Evolutionary conservation across 352 stramenopile species (phyloP), one percentile per base, ranked within the genome.

Genomic region (Hyaloperonospora arabidopsidis): DNA sequence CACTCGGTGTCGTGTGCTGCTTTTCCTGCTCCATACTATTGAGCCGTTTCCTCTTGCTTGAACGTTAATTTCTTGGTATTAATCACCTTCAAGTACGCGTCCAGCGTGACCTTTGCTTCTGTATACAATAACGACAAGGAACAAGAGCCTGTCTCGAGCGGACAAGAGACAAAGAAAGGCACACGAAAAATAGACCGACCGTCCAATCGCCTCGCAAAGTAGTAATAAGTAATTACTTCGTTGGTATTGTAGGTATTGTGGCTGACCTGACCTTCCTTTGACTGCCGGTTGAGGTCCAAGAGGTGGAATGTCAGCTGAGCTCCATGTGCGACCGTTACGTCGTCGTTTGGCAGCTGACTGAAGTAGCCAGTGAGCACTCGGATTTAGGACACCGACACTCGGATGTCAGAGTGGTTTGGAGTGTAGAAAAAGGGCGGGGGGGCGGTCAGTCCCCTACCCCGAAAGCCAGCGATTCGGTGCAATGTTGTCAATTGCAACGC

Each of bases 221-320:
- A n/a, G n/a, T n/a, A n/a, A n/a, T n/a, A n/a, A n/a, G n/a, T n/a
- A n/a, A n/a, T n/a, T n/a, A n/a, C n/a, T n/a, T n/a, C n/a, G n/a
- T n/a, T n/a, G n/a, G n/a, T n/a, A n/a, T n/a, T 19, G 15, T 44
- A 11, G 13, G 2, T 52, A 23, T 49, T 39, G 36, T 39, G 41
- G 29, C 34, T 45, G 59, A 35, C 38, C 47, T 52, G 45, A n/a
- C 41, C 57, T 69, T 55, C 62, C 52, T 52, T 70, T 41, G 21
- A 43, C 52, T 66, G 57, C 52, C 62, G 49, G 52, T 59, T 47
- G 52, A 58, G 55, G 53, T 25, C 50, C 49, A 67, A 67, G 58
- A 64, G 23, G 63, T 50, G 63, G 45, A 70, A 61, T 70, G 58
- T 50, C 58, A 67, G 57, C 57, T 64, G 58, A 70, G 48, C 57